Percentiles rank a stretch among this genome's conserved stretches.
These are phyloP conservation scores for Chenopodium berlandieri DNA, from an alignment of 148 eudicot species.

Conservation along the genomic window DNA sequence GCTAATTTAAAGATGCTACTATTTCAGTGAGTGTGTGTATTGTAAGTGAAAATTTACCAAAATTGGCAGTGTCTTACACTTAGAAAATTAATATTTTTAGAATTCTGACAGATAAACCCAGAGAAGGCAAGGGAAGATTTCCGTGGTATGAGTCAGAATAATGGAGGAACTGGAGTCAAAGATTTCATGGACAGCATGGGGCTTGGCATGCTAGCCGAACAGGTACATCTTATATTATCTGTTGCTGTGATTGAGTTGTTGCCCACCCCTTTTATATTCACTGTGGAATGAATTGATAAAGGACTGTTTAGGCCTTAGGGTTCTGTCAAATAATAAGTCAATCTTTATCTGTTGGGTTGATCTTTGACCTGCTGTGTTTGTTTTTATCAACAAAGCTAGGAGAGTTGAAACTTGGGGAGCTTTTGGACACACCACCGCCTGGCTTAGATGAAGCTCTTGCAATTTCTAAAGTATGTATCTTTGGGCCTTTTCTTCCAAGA, in stretches of 20 bases:
- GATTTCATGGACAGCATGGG: constrained; percentile 99
- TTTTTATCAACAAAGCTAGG: constrained; percentile 51
- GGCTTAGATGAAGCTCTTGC: constrained; percentile 98
- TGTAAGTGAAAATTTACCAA: background rate
- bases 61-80: constrained; percentile 7
- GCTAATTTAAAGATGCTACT: background rate
- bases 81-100: constrained; percentile 23
- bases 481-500: background rate
- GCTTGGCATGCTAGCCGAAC: constrained; percentile 82
- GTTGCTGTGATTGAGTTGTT: constrained; percentile 9
- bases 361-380: background rate
- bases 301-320: background rate
- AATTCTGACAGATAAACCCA: constrained; percentile 73
- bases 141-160: constrained; percentile 56
- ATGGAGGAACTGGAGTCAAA: constrained; percentile 79
- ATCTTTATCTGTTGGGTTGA: background rate
- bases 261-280: background rate
- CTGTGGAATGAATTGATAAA: background rate
- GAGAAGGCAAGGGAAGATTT: constrained; percentile 92
- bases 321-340: background rate
- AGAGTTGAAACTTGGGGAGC: constrained; percentile 91
- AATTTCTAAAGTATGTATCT: constrained; percentile 63
- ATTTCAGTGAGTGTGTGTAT: background rate
- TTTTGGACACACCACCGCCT: constrained; percentile 96
- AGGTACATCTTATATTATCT: constrained; percentile 40